Conservation (phyloP, 1,284 basidiomycete genomes). For the Marasmius oreades region DNA sequence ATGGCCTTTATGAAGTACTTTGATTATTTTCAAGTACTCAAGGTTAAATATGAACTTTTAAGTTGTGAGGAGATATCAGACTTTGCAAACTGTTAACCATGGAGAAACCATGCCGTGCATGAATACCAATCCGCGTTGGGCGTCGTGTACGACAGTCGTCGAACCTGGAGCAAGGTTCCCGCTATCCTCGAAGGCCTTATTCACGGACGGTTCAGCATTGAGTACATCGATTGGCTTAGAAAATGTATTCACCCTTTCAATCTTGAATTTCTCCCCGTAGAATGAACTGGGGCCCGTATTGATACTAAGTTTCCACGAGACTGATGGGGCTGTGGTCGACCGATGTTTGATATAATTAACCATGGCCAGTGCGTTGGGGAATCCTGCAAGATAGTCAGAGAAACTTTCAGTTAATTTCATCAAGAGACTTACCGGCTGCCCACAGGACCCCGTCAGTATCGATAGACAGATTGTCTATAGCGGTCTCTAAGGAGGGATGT, state of each 20-base stretch:
- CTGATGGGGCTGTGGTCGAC: conserved; percentile 36
- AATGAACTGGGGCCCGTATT: conserved; percentile 49
- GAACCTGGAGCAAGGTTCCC: conserved; percentile 49
- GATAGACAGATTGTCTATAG: conserved; percentile 53
- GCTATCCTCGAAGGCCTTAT: conserved; percentile 61
- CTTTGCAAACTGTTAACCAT: conserved; percentile 7
- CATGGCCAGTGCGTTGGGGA: conserved; percentile 29
- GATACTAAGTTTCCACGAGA: conserved; percentile 48
- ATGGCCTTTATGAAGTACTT: no score
- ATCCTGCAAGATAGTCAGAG: conserved; percentile 22
- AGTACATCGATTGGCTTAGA: neutral
- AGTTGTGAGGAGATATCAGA: no score
- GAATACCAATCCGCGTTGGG: conserved; percentile 45
- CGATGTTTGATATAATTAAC: conserved; percentile 38
- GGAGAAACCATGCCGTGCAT: conserved; percentile 37
- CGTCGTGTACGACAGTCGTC: conserved; percentile 53
- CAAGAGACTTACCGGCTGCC: conserved; percentile 43
- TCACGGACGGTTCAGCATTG: conserved; percentile 8
- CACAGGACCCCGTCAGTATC: conserved; percentile 56
- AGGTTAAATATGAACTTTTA: no score
- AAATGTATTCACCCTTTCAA: conserved; percentile 47
- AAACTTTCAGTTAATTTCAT: neutral
- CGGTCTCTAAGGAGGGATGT: conserved; percentile 33
- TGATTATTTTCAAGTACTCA: no score
- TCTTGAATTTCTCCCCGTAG: conserved; percentile 60